Conservation (phyloP, 1,139 yeast species). For the Pichia sp. region DNA sequence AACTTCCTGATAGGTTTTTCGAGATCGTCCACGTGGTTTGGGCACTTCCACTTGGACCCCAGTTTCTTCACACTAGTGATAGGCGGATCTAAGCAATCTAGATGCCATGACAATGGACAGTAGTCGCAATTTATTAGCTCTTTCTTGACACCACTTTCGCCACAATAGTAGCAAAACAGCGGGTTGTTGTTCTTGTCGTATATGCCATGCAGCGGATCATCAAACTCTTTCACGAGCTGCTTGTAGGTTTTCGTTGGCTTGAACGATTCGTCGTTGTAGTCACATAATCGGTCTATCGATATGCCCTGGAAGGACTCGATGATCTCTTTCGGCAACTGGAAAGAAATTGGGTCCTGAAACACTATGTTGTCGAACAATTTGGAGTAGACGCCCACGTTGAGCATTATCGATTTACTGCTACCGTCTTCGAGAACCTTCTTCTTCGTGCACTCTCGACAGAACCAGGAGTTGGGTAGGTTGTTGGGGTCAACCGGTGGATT, state of each 20-base stretch:
- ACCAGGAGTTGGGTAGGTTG: constrained; percentile 85
- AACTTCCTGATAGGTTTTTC: constrained; percentile 46
- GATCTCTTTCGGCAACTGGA: constrained; percentile 62
- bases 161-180: constrained; percentile 71
- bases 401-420: background rate
- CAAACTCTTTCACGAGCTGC: constrained; percentile 41
- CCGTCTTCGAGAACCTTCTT: constrained; percentile 27
- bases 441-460: constrained; percentile 67
- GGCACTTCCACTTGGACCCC: constrained; percentile 90
- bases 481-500: constrained; percentile 82
- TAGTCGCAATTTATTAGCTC: constrained; percentile 75
- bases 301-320: constrained; percentile 72
- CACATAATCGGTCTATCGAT: constrained; percentile 62
- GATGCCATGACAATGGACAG: constrained; percentile 85
- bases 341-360: constrained; percentile 66
- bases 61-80: constrained; percentile 68
- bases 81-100: constrained; percentile 83
- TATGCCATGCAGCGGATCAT: constrained; percentile 56
- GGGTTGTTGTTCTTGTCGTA: constrained; percentile 65
- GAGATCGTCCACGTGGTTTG: constrained; percentile 70
- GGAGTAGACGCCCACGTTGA: constrained; percentile 51
- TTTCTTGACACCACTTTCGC: constrained; percentile 57
- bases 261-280: constrained; percentile 57
- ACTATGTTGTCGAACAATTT: constrained; percentile 57
- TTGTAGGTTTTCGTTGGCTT: constrained; percentile 47